Evolutionary conservation across 2,329 filamentous ascomycete genomes (phyloP).

Genomic region (Cladosporium velox): DNA sequence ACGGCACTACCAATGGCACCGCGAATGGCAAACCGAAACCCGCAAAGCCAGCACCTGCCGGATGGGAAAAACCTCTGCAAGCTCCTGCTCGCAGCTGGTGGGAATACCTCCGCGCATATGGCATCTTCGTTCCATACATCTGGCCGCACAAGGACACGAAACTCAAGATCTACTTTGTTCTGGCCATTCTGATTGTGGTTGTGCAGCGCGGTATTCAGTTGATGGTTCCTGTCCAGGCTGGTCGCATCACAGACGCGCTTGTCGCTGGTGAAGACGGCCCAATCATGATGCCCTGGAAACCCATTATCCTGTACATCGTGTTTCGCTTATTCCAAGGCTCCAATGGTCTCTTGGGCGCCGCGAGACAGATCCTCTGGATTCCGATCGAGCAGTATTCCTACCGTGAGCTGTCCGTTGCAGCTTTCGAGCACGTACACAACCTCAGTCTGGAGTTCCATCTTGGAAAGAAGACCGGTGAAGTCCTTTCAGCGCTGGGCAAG

Average conservation of each 20-base stretch:
- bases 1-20: constrained; percentile 54
- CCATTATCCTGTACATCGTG: constrained; percentile 74
- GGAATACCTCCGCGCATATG: constrained; percentile 92
- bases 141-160: constrained; percentile 82
- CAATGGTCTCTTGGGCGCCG: constrained; percentile 81
- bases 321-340: constrained; percentile 83
- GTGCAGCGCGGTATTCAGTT: constrained; percentile 83
- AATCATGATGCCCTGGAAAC: constrained; percentile 66
- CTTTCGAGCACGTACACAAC: constrained; percentile 95
- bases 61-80: constrained; percentile 87
- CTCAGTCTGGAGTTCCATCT: constrained; percentile 96
- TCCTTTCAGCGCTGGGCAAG: constrained; percentile 92
- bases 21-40: constrained; percentile 47
- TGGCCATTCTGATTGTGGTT: constrained; percentile 80
- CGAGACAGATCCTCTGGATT: constrained; percentile 87
- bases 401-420: constrained; percentile 86
- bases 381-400: constrained; percentile 97
- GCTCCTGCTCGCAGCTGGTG: constrained; percentile 89
- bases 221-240: constrained; percentile 79
- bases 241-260: constrained; percentile 74
- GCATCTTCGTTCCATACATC: constrained; percentile 91
- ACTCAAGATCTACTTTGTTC: constrained; percentile 75
- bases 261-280: constrained; percentile 52
- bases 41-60: constrained; percentile 60
- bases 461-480: constrained; percentile 93